Evolutionary conservation across 2,329 filamentous ascomycete species (phyloP), one percentile per base, ranked within the genome.

Genomic region (Dichotomopilus funicola): DNA sequence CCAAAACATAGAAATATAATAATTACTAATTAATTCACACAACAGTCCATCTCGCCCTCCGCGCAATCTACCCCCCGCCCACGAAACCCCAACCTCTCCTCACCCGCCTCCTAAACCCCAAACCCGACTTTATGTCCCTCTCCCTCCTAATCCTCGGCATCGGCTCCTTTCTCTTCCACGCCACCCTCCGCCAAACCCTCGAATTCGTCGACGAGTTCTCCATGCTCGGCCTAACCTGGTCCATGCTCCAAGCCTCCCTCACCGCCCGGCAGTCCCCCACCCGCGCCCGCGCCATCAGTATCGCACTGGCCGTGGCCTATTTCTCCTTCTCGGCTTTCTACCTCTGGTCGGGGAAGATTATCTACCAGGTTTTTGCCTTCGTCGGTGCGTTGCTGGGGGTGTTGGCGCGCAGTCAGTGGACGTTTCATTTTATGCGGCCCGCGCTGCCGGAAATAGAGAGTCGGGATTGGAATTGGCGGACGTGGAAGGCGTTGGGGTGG

Each of bases 181-280:
- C 73, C 36, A 72, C 72, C 6, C 68, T 78, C 13, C 73, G 69
- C 51, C 72, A 74, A 49, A 64, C 64, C 1, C 64, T 73, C 5
- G 71, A 78, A 59, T 75, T 75, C 56, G 74, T 73, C 59, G 81
- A 83, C 61, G 80, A 84, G 61, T 68, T 83, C n/a, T 77, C 78
- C 53, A 83, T 82, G 80, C 73, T 82, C 35, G 67, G 78, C 10
- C 72, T 82, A 4, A 74, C 73, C 27, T 78, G 75, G 57, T 71
- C 78, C 0, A 72, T 83, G 53, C 70, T 83, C 5, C 77, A 80
- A 48, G 74, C 75, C 49, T 67, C 77, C 4, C 72, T 75, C 54
- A 76, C 74, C 10, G 70, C 72, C 38, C 70, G 75, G 44, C 73
- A 76, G 34, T 67, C 75, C 5, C 66, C 70, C 6, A 51, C 66